These are phyloP conservation scores for Moniliophthora roreri DNA, from an alignment of 1,284 basidiomycete species.

Conservation along the genomic window DNA sequence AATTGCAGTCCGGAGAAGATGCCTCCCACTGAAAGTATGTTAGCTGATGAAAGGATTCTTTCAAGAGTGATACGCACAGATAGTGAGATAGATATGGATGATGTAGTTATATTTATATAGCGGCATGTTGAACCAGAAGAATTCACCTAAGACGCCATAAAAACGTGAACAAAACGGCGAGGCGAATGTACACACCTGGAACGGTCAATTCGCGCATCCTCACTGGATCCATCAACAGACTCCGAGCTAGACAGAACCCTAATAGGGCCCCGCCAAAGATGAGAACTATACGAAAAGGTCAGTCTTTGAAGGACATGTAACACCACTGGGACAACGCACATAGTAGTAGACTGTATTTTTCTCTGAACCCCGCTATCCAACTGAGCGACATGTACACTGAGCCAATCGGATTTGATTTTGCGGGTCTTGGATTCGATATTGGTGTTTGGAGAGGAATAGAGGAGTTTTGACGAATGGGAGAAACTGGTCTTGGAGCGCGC, in stretches of 20 bases:
- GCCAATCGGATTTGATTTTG: neutral
- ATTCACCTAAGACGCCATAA: conserved; percentile 21
- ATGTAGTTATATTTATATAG: conserved; percentile 24
- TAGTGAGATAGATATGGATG: conserved; percentile 26
- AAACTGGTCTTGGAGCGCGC: too few relatives aligned
- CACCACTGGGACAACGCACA: neutral
- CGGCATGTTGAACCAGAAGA: conserved; percentile 24
- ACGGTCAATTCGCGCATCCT: neutral
- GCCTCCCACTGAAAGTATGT: conserved; percentile 22
- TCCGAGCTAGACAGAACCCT: neutral
- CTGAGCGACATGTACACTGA: neutral
- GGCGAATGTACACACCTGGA: neutral
- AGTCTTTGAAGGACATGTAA: neutral
- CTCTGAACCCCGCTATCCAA: neutral
- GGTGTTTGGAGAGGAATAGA: too few relatives aligned
- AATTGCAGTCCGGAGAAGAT: conserved; percentile 24
- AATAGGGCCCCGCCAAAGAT: neutral
- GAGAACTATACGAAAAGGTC: neutral
- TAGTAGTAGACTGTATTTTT: neutral
- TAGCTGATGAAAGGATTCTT: neutral
- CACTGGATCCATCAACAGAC: neutral
- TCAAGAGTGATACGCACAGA: conserved; percentile 13
- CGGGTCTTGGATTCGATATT: too few relatives aligned
- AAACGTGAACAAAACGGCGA: neutral
- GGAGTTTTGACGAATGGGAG: too few relatives aligned